Conservation (phyloP, 163 green algal genomes). For the Scenedesmus sp. region DNA sequence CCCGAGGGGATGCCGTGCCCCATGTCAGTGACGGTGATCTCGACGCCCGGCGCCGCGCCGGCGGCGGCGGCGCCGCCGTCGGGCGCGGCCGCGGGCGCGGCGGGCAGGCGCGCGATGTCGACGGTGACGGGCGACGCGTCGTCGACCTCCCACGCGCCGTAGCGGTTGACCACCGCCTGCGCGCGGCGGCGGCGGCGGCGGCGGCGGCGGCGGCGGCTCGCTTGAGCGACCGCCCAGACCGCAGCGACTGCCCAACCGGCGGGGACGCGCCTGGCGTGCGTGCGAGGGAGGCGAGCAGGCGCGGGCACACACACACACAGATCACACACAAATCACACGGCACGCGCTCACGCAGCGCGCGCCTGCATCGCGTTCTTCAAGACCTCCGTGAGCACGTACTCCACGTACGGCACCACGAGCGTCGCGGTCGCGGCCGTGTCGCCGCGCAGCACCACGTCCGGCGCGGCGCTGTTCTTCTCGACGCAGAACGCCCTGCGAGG, state of each 20-base stretch:
- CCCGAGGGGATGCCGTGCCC: constrained; percentile 41
- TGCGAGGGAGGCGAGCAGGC: too few relatives aligned
- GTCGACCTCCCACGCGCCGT: constrained; percentile 56
- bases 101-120: not conserved
- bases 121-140: constrained; percentile 44
- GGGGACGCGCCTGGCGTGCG: too few relatives aligned
- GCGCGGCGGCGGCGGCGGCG: too few relatives aligned
- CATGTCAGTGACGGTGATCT: constrained; percentile 44
- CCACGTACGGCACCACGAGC: constrained; percentile 42
- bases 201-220: too few relatives aligned
- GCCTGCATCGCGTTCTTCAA: constrained; percentile 53
- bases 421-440: not conserved
- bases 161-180: constrained; percentile 39
- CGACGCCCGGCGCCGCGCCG: not conserved
- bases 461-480: constrained; percentile 48
- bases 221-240: too few relatives aligned
- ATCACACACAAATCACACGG: too few relatives aligned
- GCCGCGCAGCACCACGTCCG: constrained; percentile 28
- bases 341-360: not conserved
- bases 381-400: constrained; percentile 45
- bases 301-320: too few relatives aligned
- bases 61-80: not conserved
- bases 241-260: too few relatives aligned
- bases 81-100: not conserved
- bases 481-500: constrained; percentile 44